A percentile compares a stretch with the other conserved stretches of the same genome.
These are phyloP conservation scores for Blastomyces parvus DNA, from an alignment of 2,329 filamentous ascomycete species.

Conservation along the genomic window DNA sequence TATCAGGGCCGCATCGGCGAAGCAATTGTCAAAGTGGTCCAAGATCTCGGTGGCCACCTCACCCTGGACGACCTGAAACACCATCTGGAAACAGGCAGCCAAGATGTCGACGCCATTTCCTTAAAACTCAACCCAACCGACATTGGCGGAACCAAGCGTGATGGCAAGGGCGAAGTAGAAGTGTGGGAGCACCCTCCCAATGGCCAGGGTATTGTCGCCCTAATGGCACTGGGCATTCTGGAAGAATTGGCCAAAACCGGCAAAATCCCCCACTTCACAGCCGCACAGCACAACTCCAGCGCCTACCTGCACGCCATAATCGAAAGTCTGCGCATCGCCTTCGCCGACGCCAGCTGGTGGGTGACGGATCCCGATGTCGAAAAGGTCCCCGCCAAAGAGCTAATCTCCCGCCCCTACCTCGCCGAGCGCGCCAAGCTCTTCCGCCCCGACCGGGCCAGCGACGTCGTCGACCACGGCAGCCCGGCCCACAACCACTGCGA, in stretches of 20 bases:
- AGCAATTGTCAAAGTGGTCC: constrained; percentile 67
- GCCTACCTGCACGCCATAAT: constrained; percentile 78
- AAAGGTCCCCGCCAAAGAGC: constrained; percentile 57
- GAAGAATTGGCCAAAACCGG: constrained; percentile 70
- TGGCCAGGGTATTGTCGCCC: constrained; percentile 85
- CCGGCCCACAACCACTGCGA: constrained; percentile 79
- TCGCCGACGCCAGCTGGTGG: constrained; percentile 84
- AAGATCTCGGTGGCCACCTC: constrained; percentile 65
- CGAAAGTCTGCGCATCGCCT: constrained; percentile 78
- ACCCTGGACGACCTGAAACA: constrained; percentile 70
- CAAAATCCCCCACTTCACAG: constrained; percentile 60
- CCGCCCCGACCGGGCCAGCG: constrained; percentile 43
- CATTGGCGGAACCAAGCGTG: constrained; percentile 39
- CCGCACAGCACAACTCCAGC: constrained; percentile 69
- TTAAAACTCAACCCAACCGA: constrained; percentile 64
- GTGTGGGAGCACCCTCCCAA: constrained; percentile 97
- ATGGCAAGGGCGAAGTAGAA: constrained; percentile 50
- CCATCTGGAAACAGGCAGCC: constrained; percentile 63
- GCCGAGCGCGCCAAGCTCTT: constrained; percentile 58
- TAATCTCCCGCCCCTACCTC: constrained; percentile 68
- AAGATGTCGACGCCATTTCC: constrained; percentile 77
- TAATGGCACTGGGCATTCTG: constrained; percentile 89
- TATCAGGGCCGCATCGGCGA: constrained; percentile 78
- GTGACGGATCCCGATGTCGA: constrained; percentile 70
- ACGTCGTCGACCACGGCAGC: constrained; percentile 59